A percentile compares a stretch with the other conserved stretches of the same genome.
phyloP scores from a whole-genome alignment of 768 basidiomycete genomes.

The Psilocybe tampanensis region DNA sequence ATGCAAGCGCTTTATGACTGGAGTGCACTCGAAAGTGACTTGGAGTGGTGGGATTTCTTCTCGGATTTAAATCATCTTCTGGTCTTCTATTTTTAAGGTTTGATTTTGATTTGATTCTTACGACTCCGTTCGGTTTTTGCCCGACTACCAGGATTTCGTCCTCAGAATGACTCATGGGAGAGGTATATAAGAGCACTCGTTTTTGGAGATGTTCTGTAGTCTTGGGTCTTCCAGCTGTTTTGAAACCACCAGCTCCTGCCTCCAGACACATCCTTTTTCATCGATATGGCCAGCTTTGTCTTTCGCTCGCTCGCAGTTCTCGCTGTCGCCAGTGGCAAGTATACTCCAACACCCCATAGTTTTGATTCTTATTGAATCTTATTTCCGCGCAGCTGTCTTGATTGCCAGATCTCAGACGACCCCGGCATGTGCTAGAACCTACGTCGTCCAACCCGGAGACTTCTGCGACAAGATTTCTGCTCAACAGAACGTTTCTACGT shows the following conservation, averaged over 20 bases:
- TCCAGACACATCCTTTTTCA: no score
- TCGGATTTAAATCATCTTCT: not conserved
- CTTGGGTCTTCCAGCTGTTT: not conserved
- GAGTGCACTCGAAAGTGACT: no score
- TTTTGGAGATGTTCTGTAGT: not conserved
- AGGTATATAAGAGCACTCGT: not conserved
- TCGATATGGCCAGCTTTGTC: not conserved
- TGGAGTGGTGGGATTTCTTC: not conserved
- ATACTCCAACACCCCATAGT: no score
- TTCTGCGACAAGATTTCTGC: constrained; percentile 56
- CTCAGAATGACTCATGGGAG: not conserved
- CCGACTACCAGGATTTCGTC: not conserved
- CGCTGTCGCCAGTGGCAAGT: not conserved
- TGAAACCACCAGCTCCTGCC: not conserved
- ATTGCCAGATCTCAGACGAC: not conserved
- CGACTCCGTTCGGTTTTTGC: not conserved
- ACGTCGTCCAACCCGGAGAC: constrained; percentile 48
- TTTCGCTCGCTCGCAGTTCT: not conserved
- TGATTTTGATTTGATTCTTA: not conserved
- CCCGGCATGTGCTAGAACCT: constrained; percentile 47
- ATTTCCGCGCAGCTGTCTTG: not conserved
- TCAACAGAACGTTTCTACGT: constrained; percentile 46
- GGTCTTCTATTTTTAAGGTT: not conserved
- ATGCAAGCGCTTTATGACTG: not conserved
- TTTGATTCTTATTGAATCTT: not conserved